Conservation (phyloP, 768 basidiomycete species). For the Suillus alpinus region DNA sequence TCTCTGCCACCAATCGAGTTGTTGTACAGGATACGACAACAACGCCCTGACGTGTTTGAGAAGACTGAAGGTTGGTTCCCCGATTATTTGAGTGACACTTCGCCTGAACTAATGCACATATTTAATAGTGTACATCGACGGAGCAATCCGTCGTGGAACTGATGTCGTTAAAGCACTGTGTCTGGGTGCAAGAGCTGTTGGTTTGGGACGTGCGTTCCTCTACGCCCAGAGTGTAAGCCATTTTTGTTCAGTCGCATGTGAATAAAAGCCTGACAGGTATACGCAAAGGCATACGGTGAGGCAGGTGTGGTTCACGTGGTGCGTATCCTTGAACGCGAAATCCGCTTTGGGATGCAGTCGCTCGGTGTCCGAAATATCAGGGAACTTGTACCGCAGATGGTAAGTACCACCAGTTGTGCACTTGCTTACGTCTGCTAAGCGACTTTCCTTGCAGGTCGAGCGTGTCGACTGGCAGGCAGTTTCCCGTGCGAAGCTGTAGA, state of each 20-base stretch:
- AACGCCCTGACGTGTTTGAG: conserved; percentile 72
- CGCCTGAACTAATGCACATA: conserved; percentile 6
- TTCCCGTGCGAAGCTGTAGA: conserved; percentile 18
- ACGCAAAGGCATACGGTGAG: conserved; percentile 66
- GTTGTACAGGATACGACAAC: conserved; percentile 66
- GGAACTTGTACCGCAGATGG: conserved; percentile 75
- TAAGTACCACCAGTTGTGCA: conserved; percentile 29
- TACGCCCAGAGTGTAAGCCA: conserved; percentile 76
- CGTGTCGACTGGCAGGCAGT: conserved; percentile 62
- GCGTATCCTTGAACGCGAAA: conserved; percentile 74
- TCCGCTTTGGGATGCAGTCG: conserved; percentile 70
- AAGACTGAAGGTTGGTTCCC: conserved; percentile 58
- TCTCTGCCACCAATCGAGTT: conserved; percentile 78
- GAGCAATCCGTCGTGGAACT: conserved; percentile 71
- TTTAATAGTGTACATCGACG: conserved; percentile 78
- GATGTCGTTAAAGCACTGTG: conserved; percentile 91
- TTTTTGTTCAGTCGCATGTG: not conserved
- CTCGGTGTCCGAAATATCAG: conserved; percentile 64
- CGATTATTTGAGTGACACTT: not conserved
- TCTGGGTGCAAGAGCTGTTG: conserved; percentile 83
- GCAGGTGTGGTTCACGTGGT: conserved; percentile 65
- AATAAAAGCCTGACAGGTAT: conserved; percentile 4
- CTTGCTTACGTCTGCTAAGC: conserved; percentile 5
- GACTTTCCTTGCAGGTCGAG: conserved; percentile 43
- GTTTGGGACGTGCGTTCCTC: conserved; percentile 81